Percentiles rank a stretch among this genome's conserved stretches.
Evolutionary conservation across 179 eudicot species (phyloP).

Genomic region (Silene coronaria): DNA sequence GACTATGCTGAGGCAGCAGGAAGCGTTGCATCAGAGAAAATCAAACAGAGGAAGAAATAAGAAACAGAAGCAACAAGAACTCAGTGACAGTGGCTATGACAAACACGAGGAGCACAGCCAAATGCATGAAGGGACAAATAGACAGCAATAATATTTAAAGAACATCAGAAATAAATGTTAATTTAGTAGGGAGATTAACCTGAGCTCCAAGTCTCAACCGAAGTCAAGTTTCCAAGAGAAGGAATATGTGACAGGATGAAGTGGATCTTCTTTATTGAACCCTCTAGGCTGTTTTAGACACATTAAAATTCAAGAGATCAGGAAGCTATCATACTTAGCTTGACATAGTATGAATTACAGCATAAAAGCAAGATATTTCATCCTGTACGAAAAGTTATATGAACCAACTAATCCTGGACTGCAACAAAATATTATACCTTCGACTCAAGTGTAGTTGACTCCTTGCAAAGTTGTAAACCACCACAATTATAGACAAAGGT

Average conservation of each 20-base stretch:
- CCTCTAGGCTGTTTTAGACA: constrained; percentile 47
- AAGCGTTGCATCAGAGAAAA: neutral
- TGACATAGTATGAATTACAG: neutral
- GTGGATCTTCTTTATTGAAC: constrained; percentile 50
- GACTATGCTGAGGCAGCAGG: neutral
- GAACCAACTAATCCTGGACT: neutral
- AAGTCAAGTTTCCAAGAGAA: constrained; percentile 42
- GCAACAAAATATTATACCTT: neutral
- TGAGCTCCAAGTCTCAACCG: constrained; percentile 62
- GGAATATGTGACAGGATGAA: constrained; percentile 59
- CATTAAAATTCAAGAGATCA: constrained; percentile 20
- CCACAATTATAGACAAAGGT: neutral
- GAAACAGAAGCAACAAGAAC: neutral
- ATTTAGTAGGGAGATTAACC: constrained; percentile 35
- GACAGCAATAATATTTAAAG: neutral
- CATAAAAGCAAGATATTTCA: constrained; percentile 7
- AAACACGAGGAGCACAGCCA: neutral
- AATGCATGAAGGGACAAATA: neutral
- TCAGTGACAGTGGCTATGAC: neutral
- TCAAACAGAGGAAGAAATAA: neutral
- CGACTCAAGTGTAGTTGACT: neutral
- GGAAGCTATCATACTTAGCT: neutral
- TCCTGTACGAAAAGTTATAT: neutral
- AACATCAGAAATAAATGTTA: constrained; percentile 1
- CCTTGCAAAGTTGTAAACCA: neutral